Percentiles rank a stretch among this genome's conserved stretches.
phyloP scores from a whole-genome alignment of 352 stramenopile species.

The Thraustochytrium striatum region DNA sequence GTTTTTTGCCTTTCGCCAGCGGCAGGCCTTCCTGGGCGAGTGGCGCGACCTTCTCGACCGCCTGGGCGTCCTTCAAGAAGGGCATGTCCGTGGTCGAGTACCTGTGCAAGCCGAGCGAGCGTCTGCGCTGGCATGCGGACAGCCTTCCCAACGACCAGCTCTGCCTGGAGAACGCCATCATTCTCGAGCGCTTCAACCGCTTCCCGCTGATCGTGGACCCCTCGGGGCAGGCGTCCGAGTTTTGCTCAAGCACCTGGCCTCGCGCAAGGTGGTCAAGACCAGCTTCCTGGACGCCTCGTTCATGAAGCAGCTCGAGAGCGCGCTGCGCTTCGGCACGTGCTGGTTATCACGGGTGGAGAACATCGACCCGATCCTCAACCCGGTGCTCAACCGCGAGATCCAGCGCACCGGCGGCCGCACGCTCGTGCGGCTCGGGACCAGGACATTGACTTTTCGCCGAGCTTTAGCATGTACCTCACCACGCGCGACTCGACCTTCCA shows the following conservation, averaged over 20 bases:
- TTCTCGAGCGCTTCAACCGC: conserved; percentile 91
- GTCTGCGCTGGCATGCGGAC: conserved; percentile 82
- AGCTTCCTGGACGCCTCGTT: conserved; percentile 98
- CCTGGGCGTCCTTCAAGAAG: conserved; percentile 81
- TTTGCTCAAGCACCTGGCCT: conserved; percentile 94
- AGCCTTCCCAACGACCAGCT: conserved; percentile 93
- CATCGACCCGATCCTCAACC: conserved; percentile 98
- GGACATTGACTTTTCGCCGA: conserved; percentile 98
- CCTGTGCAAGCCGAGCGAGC: conserved; percentile 86
- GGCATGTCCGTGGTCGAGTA: conserved; percentile 90
- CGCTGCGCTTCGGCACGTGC: conserved; percentile 97
- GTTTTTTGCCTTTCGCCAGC: conserved; percentile 97
- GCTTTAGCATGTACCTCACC: conserved; percentile 97
- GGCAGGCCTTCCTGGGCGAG: too few relatives aligned
- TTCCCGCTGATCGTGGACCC: conserved; percentile 99
- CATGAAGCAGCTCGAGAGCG: conserved; percentile 99
- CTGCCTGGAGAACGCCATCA: conserved; percentile 98
- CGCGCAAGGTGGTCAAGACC: conserved; percentile 89
- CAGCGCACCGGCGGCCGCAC: conserved; percentile 96
- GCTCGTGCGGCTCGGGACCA: conserved; percentile 95
- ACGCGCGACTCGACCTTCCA: conserved; percentile 93
- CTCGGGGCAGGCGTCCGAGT: conserved; percentile 93
- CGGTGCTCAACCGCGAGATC: conserved; percentile 97
- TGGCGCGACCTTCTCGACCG: conserved; percentile 84
- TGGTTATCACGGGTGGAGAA: conserved; percentile 99